Base-by-base conservation (phyloP, 441 rosid genomes). In the Aquilaria agallochum region DNA sequence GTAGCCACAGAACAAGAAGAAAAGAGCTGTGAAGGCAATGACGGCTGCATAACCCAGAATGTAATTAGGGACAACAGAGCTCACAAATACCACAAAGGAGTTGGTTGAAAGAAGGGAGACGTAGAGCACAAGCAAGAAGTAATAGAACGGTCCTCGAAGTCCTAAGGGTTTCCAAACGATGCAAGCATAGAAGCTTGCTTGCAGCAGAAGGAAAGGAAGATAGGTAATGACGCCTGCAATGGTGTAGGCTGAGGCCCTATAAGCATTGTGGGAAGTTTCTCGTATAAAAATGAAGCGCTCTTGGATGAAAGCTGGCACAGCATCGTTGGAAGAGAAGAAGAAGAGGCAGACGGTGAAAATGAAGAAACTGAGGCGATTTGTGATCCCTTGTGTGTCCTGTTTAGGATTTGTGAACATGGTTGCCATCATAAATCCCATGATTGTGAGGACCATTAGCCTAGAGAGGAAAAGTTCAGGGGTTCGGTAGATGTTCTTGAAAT, bases 401-500 rank as follows among this genome's bases (percentile, higher is more conserved):
- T 67, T 74, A 1, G 89, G 88, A 12, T 71, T 74, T 58, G 31
- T 20, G 87, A 86, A 86, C 89, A 83, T 80, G 8, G 88, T 83
- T 15, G 89, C 89, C 92, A 86, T 86, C 89, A 83, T 76, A 53
- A 81, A 1, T 7, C 92, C 89, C 89, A 86, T 86, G 36, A 76
- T n/a, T 4, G 86, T 75, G 45, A 86, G 75, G 67, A 81, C 89
- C 68, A 83, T 14, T 44, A 83, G 84, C 53, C 92, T 73, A 14
- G 89, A 83, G 45, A 83, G 86, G 79, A 86, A 86, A 15, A 86
- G 86, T 67, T 86, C 92, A 1, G 87, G 89, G 13, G 89, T 86
- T 36, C 89, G 80, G 12, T 56, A 11, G 51, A 83, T 81, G 81
- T 76, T 86, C 66, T 71, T 76, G 78, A 86, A 83, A 74, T 83